Evolutionary conservation across 371 early-diverging fungal species (phyloP), one percentile per base, ranked within the genome.

Genomic region (Vairimorpha apis): DNA sequence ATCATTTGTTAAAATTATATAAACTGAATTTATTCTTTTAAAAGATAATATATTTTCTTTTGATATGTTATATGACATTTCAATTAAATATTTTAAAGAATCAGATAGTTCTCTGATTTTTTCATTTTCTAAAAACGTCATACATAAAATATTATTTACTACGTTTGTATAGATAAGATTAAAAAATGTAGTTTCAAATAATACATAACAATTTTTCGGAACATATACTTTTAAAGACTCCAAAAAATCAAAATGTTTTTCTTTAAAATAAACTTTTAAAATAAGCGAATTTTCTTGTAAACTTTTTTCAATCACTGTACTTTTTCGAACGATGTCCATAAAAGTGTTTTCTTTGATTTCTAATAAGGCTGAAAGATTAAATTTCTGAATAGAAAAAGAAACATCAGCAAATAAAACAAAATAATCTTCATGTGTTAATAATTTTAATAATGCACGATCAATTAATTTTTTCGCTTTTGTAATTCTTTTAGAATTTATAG

Each of bases 121-220:
- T 7, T 45, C 66, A 18, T 41, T 56, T 13, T 30, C 38, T 12
- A 53, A 25, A 18, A 27, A 33, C 16, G n/a, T 43, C 5, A 65
- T 43, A n/a, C 41, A 55, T 29, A 35, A 5, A 37, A 73, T 67
- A 27, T 51, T 47, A 25, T 44, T 41, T 30, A 65, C 35, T 43
- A 73, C 23, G 18, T 49, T 32, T 43, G 30, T 37, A 47, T 66
- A 56, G 10, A 73, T 25, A 8, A 29, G 30, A 41, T 60, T 62
- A 41, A 73, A 73, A 45, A 73, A 73, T n/a, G 49, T 47, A 14
- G 49, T 65, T 43, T 65, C 65, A 67, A 73, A 73, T n/a, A 43
- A 30, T 23, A 25, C 23, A 16, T 38, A 38, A 35, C 55, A 56
- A 21, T 53, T 59, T 32, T 43, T 21, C 13, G 66, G 65, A 21